A percentile compares a stretch with the other conserved stretches of the same genome.
phyloP scores from a whole-genome alignment of 2,329 filamentous ascomycete genomes.

The Pseudogymnoascus sp. region DNA sequence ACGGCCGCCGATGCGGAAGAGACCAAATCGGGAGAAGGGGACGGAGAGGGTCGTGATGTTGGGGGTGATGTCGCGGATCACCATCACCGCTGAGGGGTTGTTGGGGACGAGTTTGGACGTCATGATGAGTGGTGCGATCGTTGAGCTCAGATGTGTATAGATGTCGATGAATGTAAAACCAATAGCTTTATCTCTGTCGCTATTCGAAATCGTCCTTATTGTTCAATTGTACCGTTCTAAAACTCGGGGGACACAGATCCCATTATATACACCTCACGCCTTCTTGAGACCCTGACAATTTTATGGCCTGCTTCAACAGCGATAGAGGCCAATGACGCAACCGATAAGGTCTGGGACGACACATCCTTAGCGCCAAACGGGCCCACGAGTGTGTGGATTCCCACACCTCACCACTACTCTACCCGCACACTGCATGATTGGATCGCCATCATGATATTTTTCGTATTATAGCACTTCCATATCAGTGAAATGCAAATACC shows the following conservation, averaged over 20 bases:
- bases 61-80: constrained; percentile 77
- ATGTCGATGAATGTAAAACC: background rate
- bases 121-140: background rate
- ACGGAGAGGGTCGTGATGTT: constrained; percentile 71
- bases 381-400: background rate
- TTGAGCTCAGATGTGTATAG: background rate
- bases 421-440: background rate
- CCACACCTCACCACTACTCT: background rate
- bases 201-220: background rate
- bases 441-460: background rate
- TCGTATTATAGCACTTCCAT: background rate
- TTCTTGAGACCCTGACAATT: background rate
- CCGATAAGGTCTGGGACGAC: constrained; percentile 4
- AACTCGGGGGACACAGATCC: background rate
- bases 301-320: background rate
- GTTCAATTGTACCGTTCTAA: background rate
- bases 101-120: constrained; percentile 46
- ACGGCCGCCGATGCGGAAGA: constrained; percentile 74
- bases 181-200: background rate
- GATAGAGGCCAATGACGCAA: background rate
- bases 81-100: constrained; percentile 77
- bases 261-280: background rate
- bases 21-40: constrained; percentile 76
- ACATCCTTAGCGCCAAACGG: background rate
- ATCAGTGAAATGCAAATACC: constrained; percentile 2